Conservation (phyloP, 2,329 filamentous ascomycete species). For the Leptoxyphium fumago region DNA sequence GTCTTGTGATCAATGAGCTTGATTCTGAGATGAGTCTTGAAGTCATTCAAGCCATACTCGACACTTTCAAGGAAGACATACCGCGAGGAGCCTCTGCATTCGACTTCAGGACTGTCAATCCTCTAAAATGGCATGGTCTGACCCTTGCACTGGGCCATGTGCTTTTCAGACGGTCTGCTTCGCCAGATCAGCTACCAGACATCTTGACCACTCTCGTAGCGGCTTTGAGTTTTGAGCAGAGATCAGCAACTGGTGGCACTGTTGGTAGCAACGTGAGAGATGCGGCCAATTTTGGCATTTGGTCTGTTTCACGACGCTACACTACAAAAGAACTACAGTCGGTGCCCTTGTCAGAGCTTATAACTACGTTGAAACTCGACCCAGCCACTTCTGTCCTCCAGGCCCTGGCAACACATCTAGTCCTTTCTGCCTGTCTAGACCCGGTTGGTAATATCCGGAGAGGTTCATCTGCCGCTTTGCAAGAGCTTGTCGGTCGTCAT, state of each 20-base stretch:
- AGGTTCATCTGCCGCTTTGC: slow-evolving; percentile 81
- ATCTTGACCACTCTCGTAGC: slow-evolving; percentile 65
- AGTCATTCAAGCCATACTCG: slow-evolving; percentile 74
- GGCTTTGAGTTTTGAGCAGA: slow-evolving; percentile 77
- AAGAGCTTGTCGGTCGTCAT: slow-evolving; percentile 86
- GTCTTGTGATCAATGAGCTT: slow-evolving; percentile 68
- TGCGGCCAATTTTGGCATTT: slow-evolving; percentile 90
- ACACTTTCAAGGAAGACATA: slow-evolving; percentile 48
- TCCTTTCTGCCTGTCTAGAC: slow-evolving; percentile 71
- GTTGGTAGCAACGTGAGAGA: slow-evolving; percentile 84
- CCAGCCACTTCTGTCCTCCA: slow-evolving; percentile 30
- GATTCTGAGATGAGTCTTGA: slow-evolving; percentile 69
- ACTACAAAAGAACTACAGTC: slow-evolving; percentile 59
- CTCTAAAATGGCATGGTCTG: slow-evolving; percentile 81
- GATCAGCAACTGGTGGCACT: slow-evolving; percentile 69
- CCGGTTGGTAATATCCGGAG: slow-evolving; percentile 85
- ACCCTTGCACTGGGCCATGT: slow-evolving; percentile 78
- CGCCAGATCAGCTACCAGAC: slow-evolving; percentile 51
- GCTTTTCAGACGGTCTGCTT: slow-evolving; percentile 70
- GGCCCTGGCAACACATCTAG: slow-evolving; percentile 63
- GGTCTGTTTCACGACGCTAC: slow-evolving; percentile 81
- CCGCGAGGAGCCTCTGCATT: slow-evolving; percentile 30
- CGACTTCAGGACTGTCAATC: slow-evolving; percentile 62
- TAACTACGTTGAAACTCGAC: neutral
- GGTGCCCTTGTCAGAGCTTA: slow-evolving; percentile 30